Conservation (phyloP, 2,329 filamentous ascomycete species). For the Penicillium sp. region DNA sequence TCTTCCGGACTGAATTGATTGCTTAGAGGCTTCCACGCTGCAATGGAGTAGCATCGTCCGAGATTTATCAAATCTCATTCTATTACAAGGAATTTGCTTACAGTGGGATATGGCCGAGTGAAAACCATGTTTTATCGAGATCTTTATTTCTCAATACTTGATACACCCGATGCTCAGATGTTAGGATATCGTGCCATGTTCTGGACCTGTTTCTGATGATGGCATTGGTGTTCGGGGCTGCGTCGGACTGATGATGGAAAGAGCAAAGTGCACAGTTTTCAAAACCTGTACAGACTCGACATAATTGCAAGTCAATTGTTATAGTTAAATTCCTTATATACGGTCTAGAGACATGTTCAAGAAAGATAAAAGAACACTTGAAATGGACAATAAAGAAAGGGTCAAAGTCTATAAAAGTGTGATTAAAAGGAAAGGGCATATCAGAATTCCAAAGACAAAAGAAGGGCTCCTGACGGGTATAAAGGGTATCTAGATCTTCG, state of each 20-base stretch:
- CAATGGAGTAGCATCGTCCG: background rate
- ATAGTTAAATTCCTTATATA: background rate
- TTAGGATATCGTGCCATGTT: too few relatives aligned
- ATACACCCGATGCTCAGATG: too few relatives aligned
- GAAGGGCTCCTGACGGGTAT: background rate
- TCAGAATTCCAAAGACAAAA: background rate
- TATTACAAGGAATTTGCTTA: too few relatives aligned
- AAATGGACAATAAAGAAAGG: background rate
- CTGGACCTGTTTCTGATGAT: too few relatives aligned
- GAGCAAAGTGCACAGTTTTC: background rate
- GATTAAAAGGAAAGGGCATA: constrained; percentile 1
- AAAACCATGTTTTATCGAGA: too few relatives aligned
- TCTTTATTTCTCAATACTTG: too few relatives aligned
- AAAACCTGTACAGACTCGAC: background rate
- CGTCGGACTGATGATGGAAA: constrained; percentile 48
- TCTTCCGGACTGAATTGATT: background rate
- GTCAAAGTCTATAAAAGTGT: constrained; percentile 13
- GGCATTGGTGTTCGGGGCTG: too few relatives aligned
- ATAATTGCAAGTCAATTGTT: background rate
- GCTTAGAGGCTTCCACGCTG: background rate
- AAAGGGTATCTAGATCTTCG: constrained; percentile 28
- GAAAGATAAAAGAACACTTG: background rate
- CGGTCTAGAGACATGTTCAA: background rate
- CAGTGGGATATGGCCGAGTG: too few relatives aligned
- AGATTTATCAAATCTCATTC: too few relatives aligned